Evolutionary conservation across 1,284 basidiomycete species (phyloP).

Genomic region (Serendipita sp.): DNA sequence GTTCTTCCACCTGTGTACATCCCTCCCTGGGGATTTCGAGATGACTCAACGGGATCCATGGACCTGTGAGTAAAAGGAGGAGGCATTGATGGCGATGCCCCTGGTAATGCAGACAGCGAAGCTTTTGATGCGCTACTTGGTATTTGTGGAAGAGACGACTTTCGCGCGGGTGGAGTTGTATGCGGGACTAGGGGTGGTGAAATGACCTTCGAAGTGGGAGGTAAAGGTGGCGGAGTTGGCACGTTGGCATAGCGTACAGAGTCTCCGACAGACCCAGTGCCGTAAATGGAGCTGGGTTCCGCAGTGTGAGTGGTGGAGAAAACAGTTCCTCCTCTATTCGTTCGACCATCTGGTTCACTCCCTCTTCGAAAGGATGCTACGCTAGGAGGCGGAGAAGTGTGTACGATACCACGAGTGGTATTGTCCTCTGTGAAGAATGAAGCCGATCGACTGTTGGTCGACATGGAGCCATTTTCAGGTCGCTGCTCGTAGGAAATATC

Average conservation of each 20-base stretch:
- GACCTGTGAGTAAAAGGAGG: neutral
- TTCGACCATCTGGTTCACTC: neutral
- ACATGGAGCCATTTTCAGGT: neutral
- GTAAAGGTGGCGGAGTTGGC: too few relatives aligned
- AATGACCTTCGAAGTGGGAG: too few relatives aligned
- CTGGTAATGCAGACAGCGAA: neutral
- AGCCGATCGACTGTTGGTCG: too few relatives aligned
- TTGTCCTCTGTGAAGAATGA: neutral
- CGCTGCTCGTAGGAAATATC: neutral
- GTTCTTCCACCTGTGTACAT: neutral
- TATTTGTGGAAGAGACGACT: neutral
- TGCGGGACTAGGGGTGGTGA: too few relatives aligned
- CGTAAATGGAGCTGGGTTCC: too few relatives aligned
- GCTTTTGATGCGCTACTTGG: neutral
- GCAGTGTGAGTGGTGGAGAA: too few relatives aligned
- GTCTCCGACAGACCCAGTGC: too few relatives aligned
- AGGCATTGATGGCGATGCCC: neutral
- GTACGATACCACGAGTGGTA: neutral
- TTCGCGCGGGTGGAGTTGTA: neutral
- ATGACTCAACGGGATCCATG: too few relatives aligned
- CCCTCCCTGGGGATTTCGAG: too few relatives aligned
- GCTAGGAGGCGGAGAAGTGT: neutral
- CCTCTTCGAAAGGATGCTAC: neutral
- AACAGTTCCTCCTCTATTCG: too few relatives aligned
- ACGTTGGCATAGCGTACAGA: too few relatives aligned